Conservation (phyloP, 768 basidiomycete genomes). For the Cystobasidium tubakii region DNA sequence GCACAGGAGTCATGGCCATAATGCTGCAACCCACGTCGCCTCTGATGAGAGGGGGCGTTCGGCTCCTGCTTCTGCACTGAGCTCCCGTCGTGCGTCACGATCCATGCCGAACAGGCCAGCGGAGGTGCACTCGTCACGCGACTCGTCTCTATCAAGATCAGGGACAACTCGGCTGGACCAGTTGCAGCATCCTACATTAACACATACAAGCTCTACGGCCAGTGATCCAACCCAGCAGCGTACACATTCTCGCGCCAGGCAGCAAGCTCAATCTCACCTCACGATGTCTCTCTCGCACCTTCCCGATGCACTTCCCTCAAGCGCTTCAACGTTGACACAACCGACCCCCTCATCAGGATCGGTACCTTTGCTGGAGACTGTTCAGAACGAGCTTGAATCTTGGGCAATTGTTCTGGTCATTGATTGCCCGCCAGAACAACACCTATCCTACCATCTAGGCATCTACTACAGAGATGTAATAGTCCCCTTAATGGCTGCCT, state of each 20-base stretch:
- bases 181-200: not conserved
- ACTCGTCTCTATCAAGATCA: conserved; percentile 11
- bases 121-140: not conserved
- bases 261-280: not conserved
- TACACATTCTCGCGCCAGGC: not conserved
- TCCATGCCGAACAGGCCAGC: conserved; percentile 2
- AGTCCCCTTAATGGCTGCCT: conserved; percentile 63
- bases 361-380: not conserved
- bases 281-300: conserved; percentile 1
- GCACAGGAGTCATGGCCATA: not conserved
- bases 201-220: not conserved
- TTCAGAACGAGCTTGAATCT: conserved; percentile 9
- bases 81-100: not conserved
- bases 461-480: conserved; percentile 45
- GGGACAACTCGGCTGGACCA: not conserved
- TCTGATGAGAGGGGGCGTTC: conserved; percentile 10
- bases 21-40: no score
- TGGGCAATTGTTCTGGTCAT: conserved; percentile 46
- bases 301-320: not conserved
- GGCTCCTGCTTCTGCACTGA: conserved; percentile 12
- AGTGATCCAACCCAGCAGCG: not conserved
- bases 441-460: conserved; percentile 44
- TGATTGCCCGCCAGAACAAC: conserved; percentile 46
- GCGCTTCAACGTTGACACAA: not conserved
- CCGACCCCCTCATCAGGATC: conserved; percentile 1